Evolutionary conservation across 768 basidiomycete genomes (phyloP).

Genomic region (Auriculariales sp.): DNA sequence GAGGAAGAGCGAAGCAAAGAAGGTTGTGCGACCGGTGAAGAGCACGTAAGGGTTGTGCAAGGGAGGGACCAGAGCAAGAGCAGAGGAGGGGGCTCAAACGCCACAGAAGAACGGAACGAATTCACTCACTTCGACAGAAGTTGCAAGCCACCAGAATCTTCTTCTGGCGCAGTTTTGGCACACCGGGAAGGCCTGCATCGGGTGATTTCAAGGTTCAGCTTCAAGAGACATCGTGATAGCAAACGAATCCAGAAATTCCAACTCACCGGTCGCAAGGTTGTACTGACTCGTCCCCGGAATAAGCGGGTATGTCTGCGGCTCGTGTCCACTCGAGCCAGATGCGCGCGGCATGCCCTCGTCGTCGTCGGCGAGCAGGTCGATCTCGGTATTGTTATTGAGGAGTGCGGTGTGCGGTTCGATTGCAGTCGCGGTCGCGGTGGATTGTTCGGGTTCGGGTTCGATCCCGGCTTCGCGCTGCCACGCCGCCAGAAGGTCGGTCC

Average conservation of each 20-base stretch:
- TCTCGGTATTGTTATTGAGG: no score
- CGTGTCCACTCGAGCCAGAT: not conserved
- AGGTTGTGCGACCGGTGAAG: no score
- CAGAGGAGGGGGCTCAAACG: not conserved
- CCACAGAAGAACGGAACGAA: not conserved
- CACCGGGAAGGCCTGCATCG: not conserved
- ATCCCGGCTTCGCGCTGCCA: no score
- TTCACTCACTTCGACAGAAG: conserved; percentile 70
- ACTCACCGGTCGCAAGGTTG: conserved; percentile 1
- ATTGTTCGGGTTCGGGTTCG: no score
- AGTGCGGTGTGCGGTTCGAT: no score
- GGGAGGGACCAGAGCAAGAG: conserved; percentile 9
- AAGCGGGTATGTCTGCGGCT: not conserved
- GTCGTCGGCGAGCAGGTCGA: not conserved
- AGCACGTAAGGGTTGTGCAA: no score
- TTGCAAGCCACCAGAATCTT: conserved; percentile 86
- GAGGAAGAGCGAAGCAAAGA: no score
- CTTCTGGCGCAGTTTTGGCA: conserved; percentile 49
- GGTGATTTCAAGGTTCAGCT: not conserved
- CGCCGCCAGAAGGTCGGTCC: no score
- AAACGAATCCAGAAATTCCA: not conserved
- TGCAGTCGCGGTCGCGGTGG: no score
- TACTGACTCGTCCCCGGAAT: not conserved
- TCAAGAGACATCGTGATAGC: not conserved
- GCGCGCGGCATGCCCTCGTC: not conserved